These are phyloP conservation scores for Malassezia brasiliensis DNA, from an alignment of 1,284 basidiomycete genomes.

Conservation along the genomic window DNA sequence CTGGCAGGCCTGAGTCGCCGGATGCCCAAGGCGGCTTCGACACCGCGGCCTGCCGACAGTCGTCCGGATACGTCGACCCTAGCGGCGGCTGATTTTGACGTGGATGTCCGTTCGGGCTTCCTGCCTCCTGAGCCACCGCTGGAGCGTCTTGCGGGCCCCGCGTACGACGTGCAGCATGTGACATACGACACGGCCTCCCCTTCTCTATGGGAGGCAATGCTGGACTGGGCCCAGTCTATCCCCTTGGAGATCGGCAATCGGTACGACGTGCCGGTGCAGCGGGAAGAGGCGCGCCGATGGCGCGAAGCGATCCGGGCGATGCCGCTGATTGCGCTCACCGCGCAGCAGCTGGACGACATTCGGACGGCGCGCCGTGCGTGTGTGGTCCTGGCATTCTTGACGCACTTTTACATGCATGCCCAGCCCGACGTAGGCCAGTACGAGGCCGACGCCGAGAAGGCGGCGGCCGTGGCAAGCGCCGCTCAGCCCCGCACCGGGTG, in stretches of 20 bases:
- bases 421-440: constrained; percentile 46
- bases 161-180: neutral
- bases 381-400: constrained; percentile 69
- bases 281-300: constrained; percentile 53
- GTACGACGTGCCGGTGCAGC: neutral
- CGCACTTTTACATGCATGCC: constrained; percentile 81
- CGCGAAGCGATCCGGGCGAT: constrained; percentile 54
- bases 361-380: constrained; percentile 60
- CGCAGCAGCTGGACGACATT: constrained; percentile 29
- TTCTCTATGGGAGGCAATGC: constrained; percentile 58
- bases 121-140: constrained; percentile 73
- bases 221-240: constrained; percentile 51
- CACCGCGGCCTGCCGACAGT: neutral
- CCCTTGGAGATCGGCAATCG: constrained; percentile 24
- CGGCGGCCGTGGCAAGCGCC: neutral
- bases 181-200: constrained; percentile 50
- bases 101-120: constrained; percentile 82
- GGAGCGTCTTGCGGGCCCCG: constrained; percentile 54
- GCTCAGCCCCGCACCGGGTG: neutral
- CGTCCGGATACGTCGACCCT: constrained; percentile 67
- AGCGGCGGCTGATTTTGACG: constrained; percentile 86
- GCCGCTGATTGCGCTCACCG: constrained; percentile 23
- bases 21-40: neutral
- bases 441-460: neutral
- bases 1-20: neutral